Conservation (phyloP, 2,329 filamentous ascomycete genomes). For the Corniculantispora saksenae region DNA sequence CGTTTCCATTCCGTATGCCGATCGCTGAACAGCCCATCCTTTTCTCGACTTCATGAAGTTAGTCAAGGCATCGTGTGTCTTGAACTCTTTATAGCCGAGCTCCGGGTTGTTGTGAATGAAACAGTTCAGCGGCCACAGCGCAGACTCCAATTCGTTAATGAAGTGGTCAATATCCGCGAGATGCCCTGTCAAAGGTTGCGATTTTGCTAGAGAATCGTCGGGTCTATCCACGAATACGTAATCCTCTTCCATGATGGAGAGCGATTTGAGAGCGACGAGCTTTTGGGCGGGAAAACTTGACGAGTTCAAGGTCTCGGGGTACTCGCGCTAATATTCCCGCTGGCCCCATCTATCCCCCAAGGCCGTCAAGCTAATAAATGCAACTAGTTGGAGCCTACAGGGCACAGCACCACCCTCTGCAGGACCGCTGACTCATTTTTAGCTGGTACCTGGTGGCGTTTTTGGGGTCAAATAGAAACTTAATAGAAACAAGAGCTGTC, state of each 20-base stretch:
- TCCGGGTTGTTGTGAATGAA: conserved; percentile 47
- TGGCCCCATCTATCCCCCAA: not conserved
- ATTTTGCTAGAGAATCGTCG: not conserved
- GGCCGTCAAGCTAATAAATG: not conserved
- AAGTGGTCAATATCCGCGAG: conserved; percentile 35
- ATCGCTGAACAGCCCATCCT: conserved; percentile 41
- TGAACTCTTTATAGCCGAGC: conserved; percentile 42
- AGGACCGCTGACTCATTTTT: not conserved
- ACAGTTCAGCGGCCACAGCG: conserved; percentile 39
- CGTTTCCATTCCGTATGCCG: conserved; percentile 45
- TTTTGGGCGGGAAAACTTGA: not conserved
- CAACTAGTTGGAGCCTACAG: not conserved
- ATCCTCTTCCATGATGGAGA: conserved; percentile 17
- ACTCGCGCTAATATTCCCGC: not conserved
- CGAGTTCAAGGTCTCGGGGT: not conserved
- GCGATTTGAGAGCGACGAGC: not conserved
- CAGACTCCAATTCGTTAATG: conserved; percentile 22
- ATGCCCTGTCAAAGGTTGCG: not conserved
- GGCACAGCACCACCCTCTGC: not conserved
- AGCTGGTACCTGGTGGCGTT: not conserved
- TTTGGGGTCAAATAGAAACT: not conserved
- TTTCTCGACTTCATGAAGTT: conserved; percentile 35
- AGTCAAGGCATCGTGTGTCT: conserved; percentile 43
- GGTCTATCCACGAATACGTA: conserved; percentile 17
- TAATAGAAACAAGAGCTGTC: not conserved